Base-by-base conservation (phyloP, 2,329 filamentous ascomycete genomes). In the Penicillium sp. region DNA sequence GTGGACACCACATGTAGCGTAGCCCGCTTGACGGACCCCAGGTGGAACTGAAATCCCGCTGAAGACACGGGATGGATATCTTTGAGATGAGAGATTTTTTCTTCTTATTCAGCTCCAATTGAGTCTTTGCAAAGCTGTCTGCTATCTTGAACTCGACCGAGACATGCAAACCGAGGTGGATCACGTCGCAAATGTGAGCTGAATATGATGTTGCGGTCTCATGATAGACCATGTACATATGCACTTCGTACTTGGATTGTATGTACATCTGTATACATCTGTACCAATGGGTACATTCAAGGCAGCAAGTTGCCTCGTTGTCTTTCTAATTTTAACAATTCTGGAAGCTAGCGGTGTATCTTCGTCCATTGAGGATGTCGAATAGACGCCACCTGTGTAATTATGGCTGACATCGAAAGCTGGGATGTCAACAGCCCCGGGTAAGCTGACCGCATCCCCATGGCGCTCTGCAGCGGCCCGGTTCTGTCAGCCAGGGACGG, bases 351-450 rank as follows among this genome's bases (percentile, higher is more conserved):
- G 42, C 21, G 18, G 26, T 49, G 29, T 24, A 41, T 27, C 46
- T 36, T 34, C 10, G 15, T 18, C 18, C 39, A 41, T 13, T 20
- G 21, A 29, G 15, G 2, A 26, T 30, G 24, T 36, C 20, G 18
- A 40, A 34, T 44, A 30, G 34, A 49, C 43, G 46, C 49, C 42
- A 50, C 46, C 27, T 46, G 46, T 49, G 49, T 57, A 52, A 52
- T 24, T 13, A n/a, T 24, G 26, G 15, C 26, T 42, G 29, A 15
- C 17, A 26, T 39, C 20, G 9, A 37, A 32, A 24, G 23, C n/a
- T 39, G 10, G 41, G 15, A 47, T 18, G 26, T 13, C 40, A 33
- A 20, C 34, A 37, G 20, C 46, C 43, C 21, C n/a, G n/a, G 30
- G 34, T 36, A 42, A 54, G 52, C 41, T 52, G 43, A 50, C 37